Evolutionary conservation across 2,329 filamentous ascomycete genomes (phyloP).

Genomic region (Colletotrichum tofieldiae): DNA sequence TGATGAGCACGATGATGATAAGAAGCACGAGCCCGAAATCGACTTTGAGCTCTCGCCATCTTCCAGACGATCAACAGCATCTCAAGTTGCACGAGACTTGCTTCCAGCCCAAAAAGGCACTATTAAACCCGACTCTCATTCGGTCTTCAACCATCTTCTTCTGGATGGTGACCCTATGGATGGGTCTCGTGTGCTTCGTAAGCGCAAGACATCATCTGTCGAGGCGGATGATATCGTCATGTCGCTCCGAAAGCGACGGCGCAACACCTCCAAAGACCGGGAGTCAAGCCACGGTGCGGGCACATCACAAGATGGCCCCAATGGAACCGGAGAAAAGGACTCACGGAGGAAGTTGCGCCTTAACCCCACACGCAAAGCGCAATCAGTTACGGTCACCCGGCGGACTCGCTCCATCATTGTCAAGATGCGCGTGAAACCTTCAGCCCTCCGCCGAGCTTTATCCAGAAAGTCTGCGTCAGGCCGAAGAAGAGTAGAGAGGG

Average conservation of each 20-base stretch:
- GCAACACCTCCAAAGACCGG: constrained; percentile 63
- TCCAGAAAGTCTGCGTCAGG: constrained; percentile 67
- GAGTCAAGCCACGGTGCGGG: constrained; percentile 53
- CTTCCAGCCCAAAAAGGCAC: constrained; percentile 78
- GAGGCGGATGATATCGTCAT: constrained; percentile 71
- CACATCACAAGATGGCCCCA: constrained; percentile 50
- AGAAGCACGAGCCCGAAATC: constrained; percentile 2
- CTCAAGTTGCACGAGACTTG: constrained; percentile 79
- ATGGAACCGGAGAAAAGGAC: constrained; percentile 50
- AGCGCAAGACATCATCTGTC: constrained; percentile 85
- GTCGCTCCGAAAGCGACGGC: constrained; percentile 68
- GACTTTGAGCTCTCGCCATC: constrained; percentile 53
- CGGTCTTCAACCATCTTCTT: constrained; percentile 82
- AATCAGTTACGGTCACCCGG: constrained; percentile 58
- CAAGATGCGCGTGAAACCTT: constrained; percentile 70
- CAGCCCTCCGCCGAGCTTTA: constrained; percentile 74
- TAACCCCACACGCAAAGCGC: constrained; percentile 59
- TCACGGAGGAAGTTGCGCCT: constrained; percentile 73
- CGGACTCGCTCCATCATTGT: constrained; percentile 62
- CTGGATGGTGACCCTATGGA: constrained; percentile 82
- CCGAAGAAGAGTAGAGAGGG: constrained; percentile 64
- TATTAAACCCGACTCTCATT: constrained; percentile 79
- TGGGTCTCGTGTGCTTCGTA: constrained; percentile 83
- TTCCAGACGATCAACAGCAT: constrained; percentile 70
- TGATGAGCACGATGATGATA: neutral